phyloP scores from a whole-genome alignment of 2,329 filamentous ascomycete species.

The Aureobasidium sp. region DNA sequence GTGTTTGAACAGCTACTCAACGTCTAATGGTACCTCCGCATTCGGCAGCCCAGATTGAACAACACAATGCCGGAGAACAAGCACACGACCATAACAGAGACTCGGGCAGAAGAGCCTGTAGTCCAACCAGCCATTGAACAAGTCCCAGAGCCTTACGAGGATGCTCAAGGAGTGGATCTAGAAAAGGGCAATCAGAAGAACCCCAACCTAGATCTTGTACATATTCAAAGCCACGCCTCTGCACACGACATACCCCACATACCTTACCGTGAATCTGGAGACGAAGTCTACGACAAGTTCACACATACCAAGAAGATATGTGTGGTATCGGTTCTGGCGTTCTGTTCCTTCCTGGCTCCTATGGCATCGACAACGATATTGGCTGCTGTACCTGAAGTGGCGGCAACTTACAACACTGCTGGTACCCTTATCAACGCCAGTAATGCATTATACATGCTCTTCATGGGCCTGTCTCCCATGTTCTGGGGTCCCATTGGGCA shows the following conservation, averaged over 20 bases:
- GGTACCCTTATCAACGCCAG: conserved; percentile 62
- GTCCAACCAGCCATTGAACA: conserved; percentile 9
- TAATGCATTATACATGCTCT: conserved; percentile 66
- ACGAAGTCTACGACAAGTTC: conserved; percentile 56
- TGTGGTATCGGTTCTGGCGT: conserved; percentile 62
- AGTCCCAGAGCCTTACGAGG: conserved; percentile 7
- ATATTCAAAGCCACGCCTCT: conserved; percentile 15
- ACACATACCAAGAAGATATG: conserved; percentile 52
- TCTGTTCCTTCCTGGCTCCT: conserved; percentile 68
- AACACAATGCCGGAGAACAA: conserved; percentile 8
- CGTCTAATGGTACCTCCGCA: neutral
- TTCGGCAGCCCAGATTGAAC: neutral
- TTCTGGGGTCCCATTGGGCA: conserved; percentile 62
- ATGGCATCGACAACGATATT: conserved; percentile 66
- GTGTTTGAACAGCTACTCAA: neutral
- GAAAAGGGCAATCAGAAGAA: conserved; percentile 3
- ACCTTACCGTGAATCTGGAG: conserved; percentile 34
- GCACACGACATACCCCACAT: conserved; percentile 18
- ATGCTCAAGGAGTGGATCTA: conserved; percentile 10
- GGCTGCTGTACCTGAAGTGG: conserved; percentile 66
- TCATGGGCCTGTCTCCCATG: conserved; percentile 62
- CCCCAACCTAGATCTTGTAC: conserved; percentile 7
- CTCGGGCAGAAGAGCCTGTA: conserved; percentile 4
- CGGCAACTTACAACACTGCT: conserved; percentile 52
- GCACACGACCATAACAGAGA: neutral